Conservation (phyloP, 441 rosid species). For the Jatropha multifida region DNA sequence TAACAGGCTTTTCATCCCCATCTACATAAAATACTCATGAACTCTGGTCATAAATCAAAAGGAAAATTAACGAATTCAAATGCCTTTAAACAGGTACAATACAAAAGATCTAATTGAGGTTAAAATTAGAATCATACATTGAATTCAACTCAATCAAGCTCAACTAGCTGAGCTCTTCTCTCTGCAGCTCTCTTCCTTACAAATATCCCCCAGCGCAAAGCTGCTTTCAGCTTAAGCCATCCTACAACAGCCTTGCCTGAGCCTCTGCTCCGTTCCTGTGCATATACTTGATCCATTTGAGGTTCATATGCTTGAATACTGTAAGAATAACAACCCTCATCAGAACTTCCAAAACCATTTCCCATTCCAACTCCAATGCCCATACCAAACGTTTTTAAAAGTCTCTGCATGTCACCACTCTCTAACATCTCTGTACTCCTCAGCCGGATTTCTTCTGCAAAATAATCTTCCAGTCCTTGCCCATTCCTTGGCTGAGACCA, state of each 20-base stretch:
- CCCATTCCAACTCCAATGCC: slow-evolving; percentile 51
- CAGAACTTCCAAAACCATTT: slow-evolving; percentile 43
- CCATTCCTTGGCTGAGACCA: slow-evolving; percentile 56
- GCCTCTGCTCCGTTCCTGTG: slow-evolving; percentile 39
- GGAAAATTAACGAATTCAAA: slow-evolving; percentile 7
- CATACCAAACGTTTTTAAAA: slow-evolving; percentile 49
- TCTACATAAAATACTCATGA: too few relatives aligned
- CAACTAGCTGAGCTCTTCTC: slow-evolving; percentile 81
- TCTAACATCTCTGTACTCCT: slow-evolving; percentile 90
- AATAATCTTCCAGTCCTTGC: slow-evolving; percentile 54
- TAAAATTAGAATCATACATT: slow-evolving; percentile 6
- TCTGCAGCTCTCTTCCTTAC: slow-evolving; percentile 86
- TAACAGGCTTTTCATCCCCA: too few relatives aligned
- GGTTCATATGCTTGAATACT: slow-evolving; percentile 48
- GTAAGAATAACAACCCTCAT: slow-evolving; percentile 56
- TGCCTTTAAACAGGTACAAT: neutral
- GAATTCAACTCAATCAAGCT: slow-evolving; percentile 47
- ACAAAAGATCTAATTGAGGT: neutral
- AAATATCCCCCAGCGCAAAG: slow-evolving; percentile 93
- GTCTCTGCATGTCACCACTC: slow-evolving; percentile 83
- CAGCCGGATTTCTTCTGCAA: slow-evolving; percentile 61
- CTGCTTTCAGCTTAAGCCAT: slow-evolving; percentile 94
- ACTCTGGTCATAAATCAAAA: slow-evolving; percentile 1
- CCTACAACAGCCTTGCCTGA: slow-evolving; percentile 96
- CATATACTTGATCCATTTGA: slow-evolving; percentile 37